Percentiles rank a stretch among this genome's conserved stretches.
Conservation (phyloP, 176 grass and related monocot genomes). For the Olyra latifolia region DNA sequence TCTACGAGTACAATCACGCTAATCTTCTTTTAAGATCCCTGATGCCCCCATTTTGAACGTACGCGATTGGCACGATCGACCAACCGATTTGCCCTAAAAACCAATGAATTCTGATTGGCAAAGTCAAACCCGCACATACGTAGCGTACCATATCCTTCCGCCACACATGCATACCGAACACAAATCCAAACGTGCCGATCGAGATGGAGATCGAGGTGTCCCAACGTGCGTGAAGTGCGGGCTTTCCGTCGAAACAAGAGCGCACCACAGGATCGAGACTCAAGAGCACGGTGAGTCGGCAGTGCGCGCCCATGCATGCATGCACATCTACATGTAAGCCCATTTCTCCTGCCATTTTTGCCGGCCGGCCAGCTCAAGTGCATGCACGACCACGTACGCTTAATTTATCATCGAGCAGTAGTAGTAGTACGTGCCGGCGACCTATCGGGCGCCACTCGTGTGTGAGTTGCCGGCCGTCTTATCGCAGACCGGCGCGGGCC, state of each 20-base stretch:
- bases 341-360: not conserved
- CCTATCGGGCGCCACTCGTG: not conserved
- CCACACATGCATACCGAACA: not conserved
- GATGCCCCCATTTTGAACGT: not conserved
- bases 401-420: not conserved
- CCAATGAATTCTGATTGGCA: not conserved
- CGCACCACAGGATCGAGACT: not conserved
- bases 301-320: constrained; percentile 6
- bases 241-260: constrained; percentile 26
- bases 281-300: not conserved
- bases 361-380: constrained; percentile 5
- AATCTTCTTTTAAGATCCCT: not conserved
- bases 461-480: constrained; percentile 30
- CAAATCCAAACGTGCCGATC: not conserved
- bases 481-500: not conserved
- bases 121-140: not conserved
- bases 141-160: not conserved
- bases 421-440: not conserved
- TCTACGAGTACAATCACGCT: not conserved
- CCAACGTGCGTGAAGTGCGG: not conserved
- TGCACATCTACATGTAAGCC: not conserved
- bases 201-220: not conserved
- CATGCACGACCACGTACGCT: not conserved
- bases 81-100: not conserved
- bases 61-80: no score